phyloP scores from a whole-genome alignment of 805 yeast species.

The Metschnikowia vanudenii region DNA sequence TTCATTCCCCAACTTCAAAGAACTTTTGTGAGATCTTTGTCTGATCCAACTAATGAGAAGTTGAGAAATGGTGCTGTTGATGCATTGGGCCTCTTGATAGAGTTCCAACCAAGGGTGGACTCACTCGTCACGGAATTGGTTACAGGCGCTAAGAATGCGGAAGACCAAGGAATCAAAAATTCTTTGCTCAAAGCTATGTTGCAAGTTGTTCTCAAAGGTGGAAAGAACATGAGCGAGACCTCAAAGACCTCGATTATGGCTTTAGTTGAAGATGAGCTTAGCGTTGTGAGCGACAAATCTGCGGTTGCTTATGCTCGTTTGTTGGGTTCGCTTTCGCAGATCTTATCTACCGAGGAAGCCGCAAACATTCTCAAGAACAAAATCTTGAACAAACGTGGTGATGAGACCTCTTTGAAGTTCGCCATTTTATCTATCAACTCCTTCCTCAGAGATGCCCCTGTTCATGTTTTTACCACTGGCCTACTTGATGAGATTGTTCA shows the following conservation, averaged over 20 bases:
- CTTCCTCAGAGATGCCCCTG: slow-evolving; percentile 74
- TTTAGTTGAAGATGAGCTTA: slow-evolving; percentile 70
- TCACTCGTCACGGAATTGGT: slow-evolving; percentile 85
- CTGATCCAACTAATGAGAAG: slow-evolving; percentile 71
- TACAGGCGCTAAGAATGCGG: slow-evolving; percentile 64
- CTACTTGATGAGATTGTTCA: slow-evolving; percentile 48
- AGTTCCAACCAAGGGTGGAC: slow-evolving; percentile 90
- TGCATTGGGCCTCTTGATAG: slow-evolving; percentile 85
- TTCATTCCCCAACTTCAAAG: slow-evolving; percentile 97
- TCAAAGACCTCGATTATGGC: slow-evolving; percentile 68
- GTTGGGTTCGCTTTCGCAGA: slow-evolving; percentile 73
- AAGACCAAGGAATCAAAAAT: slow-evolving; percentile 70
- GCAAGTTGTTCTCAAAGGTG: slow-evolving; percentile 80
- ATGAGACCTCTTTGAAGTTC: slow-evolving; percentile 50
- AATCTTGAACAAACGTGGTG: slow-evolving; percentile 49
- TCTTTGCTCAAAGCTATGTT: slow-evolving; percentile 83
- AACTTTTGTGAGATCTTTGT: slow-evolving; percentile 88
- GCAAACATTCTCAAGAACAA: slow-evolving; percentile 55
- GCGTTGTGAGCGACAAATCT: slow-evolving; percentile 50
- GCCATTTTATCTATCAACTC: slow-evolving; percentile 74
- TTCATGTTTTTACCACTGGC: slow-evolving; percentile 54
- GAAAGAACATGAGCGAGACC: slow-evolving; percentile 69
- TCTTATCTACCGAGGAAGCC: slow-evolving; percentile 65
- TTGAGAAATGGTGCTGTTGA: slow-evolving; percentile 82
- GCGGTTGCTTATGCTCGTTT: slow-evolving; percentile 76